phyloP scores from a whole-genome alignment of 345 rosid species.

The Citrus sp. region DNA sequence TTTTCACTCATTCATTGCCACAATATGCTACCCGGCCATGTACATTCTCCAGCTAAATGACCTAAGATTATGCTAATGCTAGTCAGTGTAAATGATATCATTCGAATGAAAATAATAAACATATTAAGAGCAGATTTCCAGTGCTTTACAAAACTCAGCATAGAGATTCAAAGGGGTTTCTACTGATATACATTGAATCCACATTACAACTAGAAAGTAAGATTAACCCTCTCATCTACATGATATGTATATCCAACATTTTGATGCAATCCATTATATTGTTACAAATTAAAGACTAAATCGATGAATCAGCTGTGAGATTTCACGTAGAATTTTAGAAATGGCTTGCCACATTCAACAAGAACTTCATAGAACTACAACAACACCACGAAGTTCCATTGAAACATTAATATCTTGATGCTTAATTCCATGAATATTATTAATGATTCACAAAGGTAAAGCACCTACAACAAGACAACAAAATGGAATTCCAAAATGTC shows the following conservation, averaged over 20 bases:
- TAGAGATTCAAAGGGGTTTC: background rate
- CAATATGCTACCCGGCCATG: background rate
- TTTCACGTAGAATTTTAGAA: background rate
- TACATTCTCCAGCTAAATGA: background rate
- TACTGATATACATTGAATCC: background rate
- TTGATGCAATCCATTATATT: background rate
- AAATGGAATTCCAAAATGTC: background rate
- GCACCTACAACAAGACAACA: background rate
- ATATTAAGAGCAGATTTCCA: too few relatives aligned
- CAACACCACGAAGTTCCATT: background rate
- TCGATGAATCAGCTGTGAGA: background rate
- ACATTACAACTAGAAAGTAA: background rate
- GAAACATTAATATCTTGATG: background rate
- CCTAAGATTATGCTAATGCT: background rate
- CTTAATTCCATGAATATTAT: background rate
- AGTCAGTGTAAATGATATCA: background rate
- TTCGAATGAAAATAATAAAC: background rate
- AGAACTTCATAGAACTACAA: background rate
- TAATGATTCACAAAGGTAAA: background rate
- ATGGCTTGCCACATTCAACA: too few relatives aligned
- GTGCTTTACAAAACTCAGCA: background rate
- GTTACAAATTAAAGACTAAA: background rate
- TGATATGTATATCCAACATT: background rate
- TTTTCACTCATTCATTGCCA: background rate
- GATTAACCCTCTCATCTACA: too few relatives aligned